Conservation (phyloP, 2,329 filamentous ascomycete genomes). For the Ascosphaera apis region DNA sequence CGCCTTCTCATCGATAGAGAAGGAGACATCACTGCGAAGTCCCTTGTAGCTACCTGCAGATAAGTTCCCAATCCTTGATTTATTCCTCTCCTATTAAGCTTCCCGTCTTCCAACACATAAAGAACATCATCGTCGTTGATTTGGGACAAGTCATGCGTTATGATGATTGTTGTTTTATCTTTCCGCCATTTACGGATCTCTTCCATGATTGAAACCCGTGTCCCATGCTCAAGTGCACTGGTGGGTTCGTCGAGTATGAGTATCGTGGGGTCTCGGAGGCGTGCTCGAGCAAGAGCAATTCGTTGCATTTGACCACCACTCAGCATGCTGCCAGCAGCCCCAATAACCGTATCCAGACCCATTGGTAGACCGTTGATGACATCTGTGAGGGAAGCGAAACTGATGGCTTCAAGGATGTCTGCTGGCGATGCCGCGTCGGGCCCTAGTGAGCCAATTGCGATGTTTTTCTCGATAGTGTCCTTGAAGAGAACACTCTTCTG, state of each 20-base stretch:
- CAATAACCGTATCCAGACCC: constrained; percentile 50
- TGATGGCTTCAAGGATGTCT: constrained; percentile 38
- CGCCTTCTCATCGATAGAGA: neutral
- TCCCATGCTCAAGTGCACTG: constrained; percentile 60
- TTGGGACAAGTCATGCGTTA: constrained; percentile 71
- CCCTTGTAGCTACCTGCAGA: neutral
- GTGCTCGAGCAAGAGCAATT: constrained; percentile 56
- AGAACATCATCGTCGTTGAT: constrained; percentile 52
- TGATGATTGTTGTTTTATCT: constrained; percentile 72
- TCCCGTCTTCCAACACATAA: constrained; percentile 52
- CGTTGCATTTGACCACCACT: constrained; percentile 74
- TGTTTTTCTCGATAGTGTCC: constrained; percentile 55
- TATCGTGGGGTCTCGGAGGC: constrained; percentile 52
- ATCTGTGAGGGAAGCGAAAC: constrained; percentile 44
- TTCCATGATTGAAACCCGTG: constrained; percentile 43
- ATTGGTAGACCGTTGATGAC: constrained; percentile 43
- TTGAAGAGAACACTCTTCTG: constrained; percentile 65
- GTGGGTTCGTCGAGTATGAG: constrained; percentile 77
- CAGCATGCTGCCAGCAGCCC: constrained; percentile 42
- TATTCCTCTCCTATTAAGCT: constrained; percentile 45
- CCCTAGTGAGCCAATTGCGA: constrained; percentile 42
- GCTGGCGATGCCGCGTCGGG: constrained; percentile 26
- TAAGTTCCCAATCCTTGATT: constrained; percentile 27
- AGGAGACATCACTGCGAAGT: neutral
- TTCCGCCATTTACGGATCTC: constrained; percentile 54